A percentile compares a stretch with the other conserved stretches of the same genome.
Evolutionary conservation across 805 yeast species (phyloP).

Genomic region (Starmerella etchellsii): DNA sequence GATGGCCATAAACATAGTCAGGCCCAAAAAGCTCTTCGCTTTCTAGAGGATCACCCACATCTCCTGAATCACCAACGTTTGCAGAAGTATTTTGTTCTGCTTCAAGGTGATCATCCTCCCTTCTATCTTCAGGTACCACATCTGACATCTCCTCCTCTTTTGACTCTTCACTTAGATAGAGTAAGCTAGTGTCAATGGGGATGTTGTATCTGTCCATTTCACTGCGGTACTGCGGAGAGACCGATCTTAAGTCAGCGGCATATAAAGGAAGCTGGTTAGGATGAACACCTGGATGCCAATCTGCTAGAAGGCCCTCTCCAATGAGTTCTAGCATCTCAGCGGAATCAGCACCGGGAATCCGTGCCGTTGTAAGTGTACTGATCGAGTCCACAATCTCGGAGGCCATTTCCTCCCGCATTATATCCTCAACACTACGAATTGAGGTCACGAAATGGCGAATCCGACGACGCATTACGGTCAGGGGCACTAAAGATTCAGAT

Average conservation of each 20-base stretch:
- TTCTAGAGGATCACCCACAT: neutral
- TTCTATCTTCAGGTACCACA: neutral
- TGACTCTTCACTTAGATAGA: neutral
- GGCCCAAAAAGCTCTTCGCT: conserved; percentile 13
- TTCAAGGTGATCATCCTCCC: neutral
- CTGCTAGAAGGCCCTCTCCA: conserved; percentile 44
- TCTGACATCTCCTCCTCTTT: neutral
- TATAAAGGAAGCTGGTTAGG: conserved; percentile 2
- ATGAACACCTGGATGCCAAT: conserved; percentile 35
- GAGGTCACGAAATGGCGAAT: conserved; percentile 45
- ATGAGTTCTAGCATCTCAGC: conserved; percentile 37
- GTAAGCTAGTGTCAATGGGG: neutral
- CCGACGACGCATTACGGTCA: conserved; percentile 42
- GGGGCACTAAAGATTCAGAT: conserved; percentile 37
- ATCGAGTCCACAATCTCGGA: conserved; percentile 61
- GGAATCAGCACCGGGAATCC: conserved; percentile 33
- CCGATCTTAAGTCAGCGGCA: neutral
- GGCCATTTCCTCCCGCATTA: conserved; percentile 70
- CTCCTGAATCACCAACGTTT: neutral
- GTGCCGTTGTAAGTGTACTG: conserved; percentile 40
- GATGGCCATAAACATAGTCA: neutral
- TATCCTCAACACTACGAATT: conserved; percentile 53
- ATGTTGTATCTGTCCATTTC: neutral
- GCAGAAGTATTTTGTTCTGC: neutral
- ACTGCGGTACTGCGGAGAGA: neutral